A percentile compares a stretch with the other conserved stretches of the same genome.
These are phyloP conservation scores for Ascoidea asiatica DNA, from an alignment of 805 yeast genomes.

Conservation along the genomic window DNA sequence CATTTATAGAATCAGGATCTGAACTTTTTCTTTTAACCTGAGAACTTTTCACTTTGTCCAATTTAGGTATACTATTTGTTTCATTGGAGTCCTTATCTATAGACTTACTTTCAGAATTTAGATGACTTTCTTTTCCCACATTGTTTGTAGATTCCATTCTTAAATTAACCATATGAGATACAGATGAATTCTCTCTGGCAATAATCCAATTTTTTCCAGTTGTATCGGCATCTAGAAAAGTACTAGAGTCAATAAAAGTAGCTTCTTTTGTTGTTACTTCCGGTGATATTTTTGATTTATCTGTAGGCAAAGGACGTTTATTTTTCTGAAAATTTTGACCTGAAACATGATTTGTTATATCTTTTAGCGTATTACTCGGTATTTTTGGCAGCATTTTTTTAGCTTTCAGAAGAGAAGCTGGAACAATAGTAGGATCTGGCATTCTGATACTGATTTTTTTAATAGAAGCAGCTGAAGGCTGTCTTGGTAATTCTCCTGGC, in stretches of 20 bases:
- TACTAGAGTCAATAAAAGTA: background rate
- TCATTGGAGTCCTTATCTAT: background rate
- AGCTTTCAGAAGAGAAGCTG: too few relatives aligned
- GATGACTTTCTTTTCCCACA: background rate
- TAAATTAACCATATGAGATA: slow-evolving; percentile 7
- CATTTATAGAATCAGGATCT: too few relatives aligned
- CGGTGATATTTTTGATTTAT: background rate
- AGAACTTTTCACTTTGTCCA: slow-evolving; percentile 3
- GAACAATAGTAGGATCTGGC: background rate
- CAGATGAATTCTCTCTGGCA: slow-evolving; percentile 11
- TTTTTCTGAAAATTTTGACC: background rate
- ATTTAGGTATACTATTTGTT: background rate
- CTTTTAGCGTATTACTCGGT: background rate
- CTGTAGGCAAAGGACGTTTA: background rate
- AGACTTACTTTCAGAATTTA: background rate
- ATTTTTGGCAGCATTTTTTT: slow-evolving; percentile 1
- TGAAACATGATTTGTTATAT: background rate
- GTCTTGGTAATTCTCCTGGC: background rate
- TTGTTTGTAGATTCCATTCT: background rate
- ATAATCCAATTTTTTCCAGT: slow-evolving; percentile 10
- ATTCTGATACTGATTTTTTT: background rate
- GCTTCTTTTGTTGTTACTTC: background rate
- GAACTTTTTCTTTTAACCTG: background rate
- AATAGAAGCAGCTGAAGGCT: background rate
- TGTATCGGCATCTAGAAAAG: slow-evolving; percentile 9